Evolutionary conservation across 306 rosid species (phyloP), one percentile per base, ranked within the genome.

Genomic region (Urtica urens): DNA sequence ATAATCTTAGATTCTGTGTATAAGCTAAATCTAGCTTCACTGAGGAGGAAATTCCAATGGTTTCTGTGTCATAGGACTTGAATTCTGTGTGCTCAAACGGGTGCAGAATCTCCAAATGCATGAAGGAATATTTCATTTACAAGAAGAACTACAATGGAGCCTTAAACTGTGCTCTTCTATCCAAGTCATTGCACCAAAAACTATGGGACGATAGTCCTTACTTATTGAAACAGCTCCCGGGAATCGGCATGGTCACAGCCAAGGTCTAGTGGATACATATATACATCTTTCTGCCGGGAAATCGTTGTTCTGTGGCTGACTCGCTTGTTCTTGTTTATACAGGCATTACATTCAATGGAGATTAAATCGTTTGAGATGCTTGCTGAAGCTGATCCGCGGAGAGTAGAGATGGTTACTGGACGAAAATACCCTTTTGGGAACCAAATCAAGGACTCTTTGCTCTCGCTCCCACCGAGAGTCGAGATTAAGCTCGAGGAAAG

Each of bases 171-270:
- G 77, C 83, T 54, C 78, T 84, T 68, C 65, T 84, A 38, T 86
- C 95, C 7, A 90, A 84, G 72, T 90, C 97, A 38, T 57, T 90
- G 21, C 59, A 72, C 71, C 97, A 90, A 56, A 81, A 77, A 72
- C 97, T 90, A 47, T 90, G 97, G 97, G 97, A 84, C 70, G 92
- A 81, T 30, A 90, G 97, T 64, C 81, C 84, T 13, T 90, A 76
- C 69, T 71, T 78, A 71, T 71, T 90, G 82, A 90, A 81, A 72
- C 97, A 90, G 59, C 69, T 90, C 65, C 95, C 97, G 35, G 97
- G 95, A 63, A 90, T 90, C 57, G 97, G 97, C 59, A 78, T 90
- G 92, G 93, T 90, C 65, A 90, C 97, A 22, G 97, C 97, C 4
- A 90, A 90, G 90, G 97, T 81, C 34, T 57, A 44, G 33, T 69